A percentile compares a stretch with the other conserved stretches of the same genome.
These are phyloP conservation scores for Dryas integrifolia DNA, from an alignment of 331 rosid genomes.

Conservation along the genomic window DNA sequence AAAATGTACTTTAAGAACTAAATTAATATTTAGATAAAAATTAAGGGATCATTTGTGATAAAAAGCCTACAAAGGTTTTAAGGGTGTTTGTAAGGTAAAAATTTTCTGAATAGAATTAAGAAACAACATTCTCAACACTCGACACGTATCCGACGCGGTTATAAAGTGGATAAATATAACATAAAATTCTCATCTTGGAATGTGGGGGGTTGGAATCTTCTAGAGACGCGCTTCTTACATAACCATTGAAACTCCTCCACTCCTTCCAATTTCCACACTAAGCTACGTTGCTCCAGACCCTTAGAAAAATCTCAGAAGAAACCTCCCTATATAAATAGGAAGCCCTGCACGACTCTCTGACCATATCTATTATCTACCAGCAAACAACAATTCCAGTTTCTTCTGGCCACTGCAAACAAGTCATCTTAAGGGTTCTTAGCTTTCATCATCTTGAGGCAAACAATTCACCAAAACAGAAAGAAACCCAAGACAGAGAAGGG, in stretches of 20 bases:
- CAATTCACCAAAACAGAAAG: neutral
- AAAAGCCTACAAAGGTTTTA: too few relatives aligned
- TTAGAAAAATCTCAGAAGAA: neutral
- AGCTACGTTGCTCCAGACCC: constrained; percentile 22
- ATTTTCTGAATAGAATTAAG: too few relatives aligned
- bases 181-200: neutral
- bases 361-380: neutral
- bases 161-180: neutral
- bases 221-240: constrained; percentile 21
- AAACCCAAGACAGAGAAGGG: neutral
- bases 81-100: too few relatives aligned
- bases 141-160: neutral
- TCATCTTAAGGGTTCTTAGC: neutral
- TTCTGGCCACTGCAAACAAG: neutral
- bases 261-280: constrained; percentile 5
- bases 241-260: neutral
- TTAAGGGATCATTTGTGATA: too few relatives aligned
- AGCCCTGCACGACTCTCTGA: neutral
- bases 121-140: too few relatives aligned
- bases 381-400: neutral
- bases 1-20: too few relatives aligned
- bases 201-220: constrained; percentile 15
- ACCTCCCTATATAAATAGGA: neutral
- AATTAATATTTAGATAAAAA: too few relatives aligned
- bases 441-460: too few relatives aligned